Evolutionary conservation across 1,139 yeast genomes (phyloP), one percentile per base, ranked within the genome.

Genomic region (Saccharomyces hybrid): DNA sequence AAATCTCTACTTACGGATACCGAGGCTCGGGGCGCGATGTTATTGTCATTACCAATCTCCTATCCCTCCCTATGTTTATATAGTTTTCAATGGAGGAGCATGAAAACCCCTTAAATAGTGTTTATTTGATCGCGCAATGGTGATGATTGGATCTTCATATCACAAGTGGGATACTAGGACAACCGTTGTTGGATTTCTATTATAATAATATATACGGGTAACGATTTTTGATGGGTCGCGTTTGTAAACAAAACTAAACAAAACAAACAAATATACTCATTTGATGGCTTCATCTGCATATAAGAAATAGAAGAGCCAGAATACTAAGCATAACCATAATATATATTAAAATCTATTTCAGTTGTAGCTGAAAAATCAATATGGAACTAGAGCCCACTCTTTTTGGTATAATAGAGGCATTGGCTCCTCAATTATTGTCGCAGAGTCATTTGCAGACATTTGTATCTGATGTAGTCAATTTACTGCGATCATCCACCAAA

Each of bases 321-420:
- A 8, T 20, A 4, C 26, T 16, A 2, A 38, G 11, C 44, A 16
- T 20, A 38, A 38, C 44, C 1, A 4, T 38, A 16, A 16, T 11
- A 3, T 20, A 16, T 20, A 38, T 23, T 13, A 38, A 8, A 16
- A 7, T 26, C 20, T 38, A 11, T 9, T 38, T 11, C 44, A 38
- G 3, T 38, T 9, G 13, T 6, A 16, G 11, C 20, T 9, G n/a
- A 20, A 38, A 6, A 9, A 6, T 16, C n/a, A 38, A 38, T 16
- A 60, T 59, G 62, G 59, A 58, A 48, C 32, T 60, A n/a, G 59
- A 54, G 48, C 38, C 53, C 47, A 57, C 57, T 13, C 52, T 60
- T 25, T 56, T 50, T 47, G 55, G 55, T 6, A 53, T 59, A 2
- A 50, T 58, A 26, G 58, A 54, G 48, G 57, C 56, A n/a, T 51